Base-by-base conservation (phyloP, 306 rosid species). In the Dalbergia cochinchinensis region DNA sequence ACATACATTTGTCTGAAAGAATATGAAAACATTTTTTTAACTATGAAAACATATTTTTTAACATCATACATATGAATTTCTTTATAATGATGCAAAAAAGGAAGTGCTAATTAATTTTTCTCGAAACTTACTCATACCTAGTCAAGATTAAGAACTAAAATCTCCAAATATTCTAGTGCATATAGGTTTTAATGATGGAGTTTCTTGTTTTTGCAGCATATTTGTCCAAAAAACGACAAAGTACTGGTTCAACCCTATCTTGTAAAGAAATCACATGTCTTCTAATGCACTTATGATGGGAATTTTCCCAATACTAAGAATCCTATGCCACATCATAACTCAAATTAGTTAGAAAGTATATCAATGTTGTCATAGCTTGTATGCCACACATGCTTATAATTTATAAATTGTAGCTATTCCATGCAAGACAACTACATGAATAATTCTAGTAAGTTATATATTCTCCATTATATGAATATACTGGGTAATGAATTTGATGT, bases 211-310 rank as follows among this genome's bases (percentile, higher is more conserved):
- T 62, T 81, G 77, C 84, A 94, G 97, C 95, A 92, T 77, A 94
- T 94, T 71, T 97, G 97, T 82, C 99, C 99, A 31, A 91, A 87
- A 82, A 64, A 67, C 9, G 84, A 64, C 60, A 91, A 86, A 84
- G 89, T 90, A 8, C 94, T 94, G 2, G 41, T 74, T 45, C 94
- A 93, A 39, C 98, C 97, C 12, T 86, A 85, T 42, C 64, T 90
- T 45, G 64, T 88, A 11, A 84, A 79, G 78, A 92, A 79, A 81
- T 95, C 97, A 50, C 97, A 92, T 85, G 99, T 92, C 78, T 86
- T 94, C 71, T 92, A 90, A 89, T 90, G 97, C 77, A 91, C 85
- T 82, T 94, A 91, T 12, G 98, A 88, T 80, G 98, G 98, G 16
- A 86, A 81, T 78, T 83, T 93, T 63, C 93, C 97, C 18, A 85